phyloP scores from a whole-genome alignment of 768 basidiomycete species.

The Mycena olivaceomarginata region DNA sequence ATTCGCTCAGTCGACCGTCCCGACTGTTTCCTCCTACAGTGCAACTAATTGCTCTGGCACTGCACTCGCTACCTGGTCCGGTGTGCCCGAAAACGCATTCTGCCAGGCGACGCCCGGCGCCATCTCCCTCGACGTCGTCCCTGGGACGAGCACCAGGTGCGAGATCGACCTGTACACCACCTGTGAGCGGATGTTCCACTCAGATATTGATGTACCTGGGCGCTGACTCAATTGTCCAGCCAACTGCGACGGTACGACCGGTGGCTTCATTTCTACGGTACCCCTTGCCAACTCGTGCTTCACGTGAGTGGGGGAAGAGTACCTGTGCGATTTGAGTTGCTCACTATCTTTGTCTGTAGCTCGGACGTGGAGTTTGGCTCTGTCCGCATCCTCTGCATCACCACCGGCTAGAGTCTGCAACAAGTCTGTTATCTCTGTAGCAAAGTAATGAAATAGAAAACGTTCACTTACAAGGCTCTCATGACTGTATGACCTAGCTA shows the following conservation, averaged over 20 bases:
- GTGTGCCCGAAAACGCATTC: conserved; percentile 26
- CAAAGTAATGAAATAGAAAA: too few species aligned
- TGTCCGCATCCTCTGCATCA: conserved; percentile 32
- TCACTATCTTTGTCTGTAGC: not conserved
- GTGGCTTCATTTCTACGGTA: conserved; percentile 11
- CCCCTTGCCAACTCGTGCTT: conserved; percentile 13
- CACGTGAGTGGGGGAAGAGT: conserved; percentile 10
- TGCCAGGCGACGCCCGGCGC: conserved; percentile 30
- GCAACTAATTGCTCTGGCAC: conserved; percentile 7
- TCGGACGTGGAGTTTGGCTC: conserved; percentile 3
- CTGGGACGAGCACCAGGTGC: conserved; percentile 4
- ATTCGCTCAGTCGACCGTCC: conserved; percentile 6
- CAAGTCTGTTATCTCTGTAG: too few species aligned
- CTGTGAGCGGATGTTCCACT: not conserved
- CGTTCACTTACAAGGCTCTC: too few species aligned
- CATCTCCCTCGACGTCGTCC: not conserved
- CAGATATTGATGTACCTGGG: not conserved
- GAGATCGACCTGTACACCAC: conserved; percentile 24
- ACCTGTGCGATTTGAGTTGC: not conserved
- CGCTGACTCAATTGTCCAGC: not conserved
- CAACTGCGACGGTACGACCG: conserved; percentile 10
- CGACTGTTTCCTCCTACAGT: conserved; percentile 18
- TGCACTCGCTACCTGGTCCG: conserved; percentile 26
- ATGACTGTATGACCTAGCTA: too few species aligned
- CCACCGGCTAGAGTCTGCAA: conserved; percentile 1